These are phyloP conservation scores for Neocatenulostroma microsporum DNA, from an alignment of 2,329 filamentous ascomycete genomes.

Conservation along the genomic window DNA sequence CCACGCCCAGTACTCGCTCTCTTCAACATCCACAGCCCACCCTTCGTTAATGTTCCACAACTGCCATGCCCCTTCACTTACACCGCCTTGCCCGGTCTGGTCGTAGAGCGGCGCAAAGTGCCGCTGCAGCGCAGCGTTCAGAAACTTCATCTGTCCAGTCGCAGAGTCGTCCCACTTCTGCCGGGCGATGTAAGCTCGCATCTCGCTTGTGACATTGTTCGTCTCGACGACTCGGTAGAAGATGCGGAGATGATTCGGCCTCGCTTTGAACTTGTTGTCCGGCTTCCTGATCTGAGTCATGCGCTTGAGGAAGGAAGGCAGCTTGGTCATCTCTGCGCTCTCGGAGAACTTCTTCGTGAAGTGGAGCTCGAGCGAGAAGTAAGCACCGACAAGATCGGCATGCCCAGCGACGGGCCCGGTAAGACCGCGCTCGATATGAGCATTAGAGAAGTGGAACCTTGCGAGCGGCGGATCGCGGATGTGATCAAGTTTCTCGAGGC, in stretches of 20 bases:
- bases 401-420: too few species aligned
- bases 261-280: background rate
- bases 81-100: too few species aligned
- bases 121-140: conserved; percentile 1
- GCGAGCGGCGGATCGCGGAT: too few species aligned
- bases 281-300: background rate
- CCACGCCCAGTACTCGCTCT: too few species aligned
- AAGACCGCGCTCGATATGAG: too few species aligned
- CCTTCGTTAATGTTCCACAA: too few species aligned
- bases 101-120: too few species aligned
- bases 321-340: background rate
- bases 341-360: background rate
- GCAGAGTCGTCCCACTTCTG: background rate
- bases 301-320: background rate
- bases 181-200: background rate
- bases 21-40: too few species aligned
- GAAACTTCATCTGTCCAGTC: background rate
- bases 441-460: too few species aligned
- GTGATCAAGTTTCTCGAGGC: too few species aligned
- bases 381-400: background rate
- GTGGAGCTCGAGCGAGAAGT: background rate
- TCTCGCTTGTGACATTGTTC: background rate
- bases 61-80: too few species aligned
- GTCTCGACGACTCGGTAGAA: conserved; percentile 1
- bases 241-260: conserved; percentile 1